phyloP scores from a whole-genome alignment of 148 eudicot genomes.

The Camellia granthamiana region DNA sequence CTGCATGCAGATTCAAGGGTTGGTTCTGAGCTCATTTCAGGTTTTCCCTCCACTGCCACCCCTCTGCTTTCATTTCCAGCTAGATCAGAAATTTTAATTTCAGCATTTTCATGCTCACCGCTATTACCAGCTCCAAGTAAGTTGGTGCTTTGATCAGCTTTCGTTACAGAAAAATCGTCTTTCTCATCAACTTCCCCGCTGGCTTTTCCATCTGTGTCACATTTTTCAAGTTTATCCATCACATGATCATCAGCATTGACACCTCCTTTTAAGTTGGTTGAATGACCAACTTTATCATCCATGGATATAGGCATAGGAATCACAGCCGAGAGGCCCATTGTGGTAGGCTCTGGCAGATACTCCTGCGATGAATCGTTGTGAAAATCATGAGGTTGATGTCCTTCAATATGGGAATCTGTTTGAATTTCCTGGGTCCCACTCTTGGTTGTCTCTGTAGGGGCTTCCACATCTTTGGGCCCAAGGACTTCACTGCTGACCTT shows the following conservation, averaged over 20 bases:
- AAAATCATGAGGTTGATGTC: slow-evolving; percentile 6
- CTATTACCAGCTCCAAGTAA: background rate
- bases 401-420: slow-evolving; percentile 10
- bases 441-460: slow-evolving; percentile 12
- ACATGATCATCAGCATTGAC: slow-evolving; percentile 8
- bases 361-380: background rate
- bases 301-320: background rate
- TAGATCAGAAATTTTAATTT: slow-evolving; percentile 18
- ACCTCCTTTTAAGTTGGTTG: slow-evolving; percentile 19
- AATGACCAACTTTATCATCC: slow-evolving; percentile 18
- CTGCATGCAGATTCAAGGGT: slow-evolving; percentile 16
- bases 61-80: slow-evolving; percentile 12
- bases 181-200: slow-evolving; percentile 13
- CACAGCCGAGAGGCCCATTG: background rate
- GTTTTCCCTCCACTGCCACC: slow-evolving; percentile 15
- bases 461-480: slow-evolving; percentile 10
- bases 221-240: slow-evolving; percentile 15
- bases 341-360: slow-evolving; percentile 8
- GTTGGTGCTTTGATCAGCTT: slow-evolving; percentile 22
- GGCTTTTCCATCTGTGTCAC: slow-evolving; percentile 20
- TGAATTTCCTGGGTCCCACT: slow-evolving; percentile 11
- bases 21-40: slow-evolving; percentile 9
- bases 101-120: background rate
- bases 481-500: slow-evolving; percentile 16
- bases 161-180: slow-evolving; percentile 6